phyloP scores from a whole-genome alignment of 2,329 filamentous ascomycete genomes.

The Aspergillus vadensis region DNA sequence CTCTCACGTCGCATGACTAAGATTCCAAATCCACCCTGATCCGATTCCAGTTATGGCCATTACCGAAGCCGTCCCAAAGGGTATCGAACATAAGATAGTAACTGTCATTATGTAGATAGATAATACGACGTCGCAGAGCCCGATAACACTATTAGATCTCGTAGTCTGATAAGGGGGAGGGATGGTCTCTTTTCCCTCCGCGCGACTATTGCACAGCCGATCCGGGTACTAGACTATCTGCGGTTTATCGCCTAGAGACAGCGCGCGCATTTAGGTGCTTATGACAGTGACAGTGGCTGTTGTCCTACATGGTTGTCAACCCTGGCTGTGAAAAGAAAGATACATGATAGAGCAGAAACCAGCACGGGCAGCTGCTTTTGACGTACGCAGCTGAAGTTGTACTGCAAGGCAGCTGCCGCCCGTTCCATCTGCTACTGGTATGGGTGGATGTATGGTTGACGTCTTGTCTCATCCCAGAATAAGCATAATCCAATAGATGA shows the following conservation, averaged over 20 bases:
- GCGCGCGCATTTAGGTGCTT: constrained; percentile 7
- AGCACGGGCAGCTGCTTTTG: neutral
- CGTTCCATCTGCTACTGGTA: too few species aligned
- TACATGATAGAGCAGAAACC: neutral
- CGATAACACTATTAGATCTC: neutral
- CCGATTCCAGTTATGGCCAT: neutral
- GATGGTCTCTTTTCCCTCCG: neutral
- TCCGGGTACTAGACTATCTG: neutral
- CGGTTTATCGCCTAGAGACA: neutral
- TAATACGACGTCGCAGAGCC: neutral
- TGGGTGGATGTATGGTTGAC: neutral
- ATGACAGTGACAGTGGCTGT: constrained; percentile 5
- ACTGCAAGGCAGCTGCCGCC: neutral
- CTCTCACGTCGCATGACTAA: constrained; percentile 1
- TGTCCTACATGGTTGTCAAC: constrained; percentile 6
- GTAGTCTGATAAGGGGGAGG: neutral
- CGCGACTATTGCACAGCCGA: neutral
- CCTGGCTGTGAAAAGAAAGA: neutral
- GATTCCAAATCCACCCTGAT: neutral
- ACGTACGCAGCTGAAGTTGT: constrained; percentile 8
- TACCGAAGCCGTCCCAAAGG: neutral
- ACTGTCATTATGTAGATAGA: neutral
- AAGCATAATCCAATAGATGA: constrained; percentile 1
- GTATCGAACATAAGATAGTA: neutral
- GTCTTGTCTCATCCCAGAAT: neutral